Percentiles rank a stretch among this genome's conserved stretches.
These are phyloP conservation scores for Diplosphaera chodatii DNA, from an alignment of 139 green algal species.

Conservation along the genomic window DNA sequence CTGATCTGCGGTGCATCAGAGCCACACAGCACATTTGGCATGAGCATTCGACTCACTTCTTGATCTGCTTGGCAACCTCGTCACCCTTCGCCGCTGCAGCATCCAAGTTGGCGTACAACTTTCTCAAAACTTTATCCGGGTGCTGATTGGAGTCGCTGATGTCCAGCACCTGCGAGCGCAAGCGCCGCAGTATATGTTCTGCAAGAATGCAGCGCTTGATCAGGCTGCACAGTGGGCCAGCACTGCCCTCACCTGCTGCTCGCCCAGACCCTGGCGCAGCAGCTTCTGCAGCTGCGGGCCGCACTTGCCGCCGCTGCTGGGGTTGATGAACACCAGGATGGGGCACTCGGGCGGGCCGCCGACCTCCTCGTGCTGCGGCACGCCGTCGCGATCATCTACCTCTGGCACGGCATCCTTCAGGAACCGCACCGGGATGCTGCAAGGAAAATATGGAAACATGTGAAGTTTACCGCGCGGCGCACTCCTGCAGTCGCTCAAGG, in stretches of 20 bases:
- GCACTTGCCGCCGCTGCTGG: conserved; percentile 9
- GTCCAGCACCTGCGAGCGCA: background rate
- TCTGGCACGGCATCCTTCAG: background rate
- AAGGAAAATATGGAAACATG: too few relatives aligned
- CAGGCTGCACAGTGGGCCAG: too few relatives aligned
- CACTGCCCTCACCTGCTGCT: too few relatives aligned
- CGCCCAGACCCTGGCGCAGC: conserved; percentile 11
- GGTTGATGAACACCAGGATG: conserved; percentile 17
- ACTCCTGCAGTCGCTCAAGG: too few relatives aligned
- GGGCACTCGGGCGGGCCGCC: background rate
- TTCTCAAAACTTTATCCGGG: conserved; percentile 21
- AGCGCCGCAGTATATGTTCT: too few relatives aligned
- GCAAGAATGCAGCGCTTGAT: too few relatives aligned
- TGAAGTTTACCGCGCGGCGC: too few relatives aligned
- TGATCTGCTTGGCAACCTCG: conserved; percentile 6
- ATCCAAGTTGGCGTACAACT: conserved; percentile 19
- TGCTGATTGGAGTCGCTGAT: conserved; percentile 10
- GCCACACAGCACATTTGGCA: too few relatives aligned
- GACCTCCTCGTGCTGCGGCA: background rate
- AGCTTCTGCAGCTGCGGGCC: conserved; percentile 7
- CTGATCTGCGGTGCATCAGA: too few relatives aligned
- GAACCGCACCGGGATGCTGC: background rate
- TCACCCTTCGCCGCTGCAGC: conserved; percentile 13
- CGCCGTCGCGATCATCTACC: background rate
- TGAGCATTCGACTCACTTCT: background rate